Conservation (phyloP, 73 alveolate species). For the Paramecium biaurelia region DNA sequence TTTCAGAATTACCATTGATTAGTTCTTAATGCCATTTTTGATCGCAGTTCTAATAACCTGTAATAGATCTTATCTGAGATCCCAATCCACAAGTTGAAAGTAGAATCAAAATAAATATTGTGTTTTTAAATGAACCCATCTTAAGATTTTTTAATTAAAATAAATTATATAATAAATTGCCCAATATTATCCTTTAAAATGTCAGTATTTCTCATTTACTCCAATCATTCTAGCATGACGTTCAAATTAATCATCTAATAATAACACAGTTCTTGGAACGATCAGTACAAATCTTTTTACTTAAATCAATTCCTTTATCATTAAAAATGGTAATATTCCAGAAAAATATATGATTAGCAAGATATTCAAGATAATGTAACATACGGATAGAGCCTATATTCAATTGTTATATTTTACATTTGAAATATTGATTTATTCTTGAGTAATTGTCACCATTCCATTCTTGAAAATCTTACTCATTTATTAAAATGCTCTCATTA, state of each 20-base stretch:
- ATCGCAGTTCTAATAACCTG: background rate
- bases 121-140: background rate
- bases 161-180: background rate
- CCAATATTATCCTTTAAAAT: background rate
- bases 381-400: background rate
- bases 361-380: background rate
- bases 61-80: background rate
- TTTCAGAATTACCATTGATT: background rate
- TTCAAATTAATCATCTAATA: background rate
- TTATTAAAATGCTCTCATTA: background rate
- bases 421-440: background rate
- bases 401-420: background rate
- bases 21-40: background rate
- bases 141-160: background rate
- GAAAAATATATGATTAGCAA: background rate
- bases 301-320: background rate
- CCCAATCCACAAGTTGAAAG: background rate
- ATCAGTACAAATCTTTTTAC: background rate
- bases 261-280: background rate
- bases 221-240: background rate
- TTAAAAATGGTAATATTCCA: background rate
- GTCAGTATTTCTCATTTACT: background rate
- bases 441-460: background rate
- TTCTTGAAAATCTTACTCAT: background rate
- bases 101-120: background rate